Evolutionary conservation across 768 basidiomycete species (phyloP).

Genomic region (Pleurotus tuber-regium): DNA sequence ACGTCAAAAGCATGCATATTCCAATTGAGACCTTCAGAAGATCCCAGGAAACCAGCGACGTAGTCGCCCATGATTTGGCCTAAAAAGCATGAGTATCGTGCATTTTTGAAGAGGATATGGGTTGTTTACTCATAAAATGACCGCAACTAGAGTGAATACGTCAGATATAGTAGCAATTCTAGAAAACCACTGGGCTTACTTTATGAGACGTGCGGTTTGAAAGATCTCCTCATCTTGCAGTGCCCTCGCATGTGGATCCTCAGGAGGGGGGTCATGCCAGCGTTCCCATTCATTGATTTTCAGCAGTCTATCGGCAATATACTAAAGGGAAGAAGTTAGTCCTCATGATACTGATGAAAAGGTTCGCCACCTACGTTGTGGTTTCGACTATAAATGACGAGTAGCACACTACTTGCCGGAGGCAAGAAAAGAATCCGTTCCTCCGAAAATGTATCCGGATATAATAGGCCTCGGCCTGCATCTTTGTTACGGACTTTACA

Average conservation of each 20-base stretch:
- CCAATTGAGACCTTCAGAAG: constrained; percentile 51
- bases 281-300: constrained; percentile 51
- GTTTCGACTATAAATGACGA: constrained; percentile 56
- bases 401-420: constrained; percentile 49
- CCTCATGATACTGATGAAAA: constrained; percentile 44
- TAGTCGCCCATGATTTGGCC: constrained; percentile 51
- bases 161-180: neutral
- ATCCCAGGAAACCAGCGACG: constrained; percentile 55
- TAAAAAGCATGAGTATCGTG: neutral
- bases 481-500: constrained; percentile 45
- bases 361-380: constrained; percentile 43
- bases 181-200: constrained; percentile 15
- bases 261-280: constrained; percentile 43
- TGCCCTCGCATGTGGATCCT: constrained; percentile 20
- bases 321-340: constrained; percentile 44
- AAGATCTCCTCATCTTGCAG: constrained; percentile 57
- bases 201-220: constrained; percentile 51
- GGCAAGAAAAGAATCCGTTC: constrained; percentile 50
- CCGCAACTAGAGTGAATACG: constrained; percentile 27
- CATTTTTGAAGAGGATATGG: neutral
- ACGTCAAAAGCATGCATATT: constrained; percentile 49
- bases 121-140: constrained; percentile 43
- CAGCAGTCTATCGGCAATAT: constrained; percentile 49
- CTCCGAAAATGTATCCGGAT: constrained; percentile 54
- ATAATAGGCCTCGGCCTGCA: constrained; percentile 47